phyloP scores from a whole-genome alignment of 805 yeast genomes.

The Kazachstania martiniae region DNA sequence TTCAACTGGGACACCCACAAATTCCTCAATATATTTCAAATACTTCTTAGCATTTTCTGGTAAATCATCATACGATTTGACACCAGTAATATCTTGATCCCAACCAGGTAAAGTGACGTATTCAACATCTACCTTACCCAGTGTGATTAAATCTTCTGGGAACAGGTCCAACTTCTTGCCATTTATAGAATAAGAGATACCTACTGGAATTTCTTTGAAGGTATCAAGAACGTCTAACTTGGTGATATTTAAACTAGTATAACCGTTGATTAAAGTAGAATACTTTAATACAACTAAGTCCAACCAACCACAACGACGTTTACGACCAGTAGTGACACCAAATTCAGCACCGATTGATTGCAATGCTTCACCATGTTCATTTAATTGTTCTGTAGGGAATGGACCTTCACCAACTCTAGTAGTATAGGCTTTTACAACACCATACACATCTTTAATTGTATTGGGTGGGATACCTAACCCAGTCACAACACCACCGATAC shows the following conservation, averaged over 20 bases:
- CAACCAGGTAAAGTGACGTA: constrained; percentile 92
- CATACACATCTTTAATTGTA: constrained; percentile 68
- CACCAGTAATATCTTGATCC: constrained; percentile 70
- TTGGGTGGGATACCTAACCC: constrained; percentile 96
- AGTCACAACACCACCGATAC: constrained; percentile 95
- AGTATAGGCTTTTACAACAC: constrained; percentile 97
- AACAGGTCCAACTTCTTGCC: constrained; percentile 68
- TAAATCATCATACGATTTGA: constrained; percentile 60
- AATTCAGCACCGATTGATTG: constrained; percentile 90
- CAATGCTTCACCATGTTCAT: constrained; percentile 72
- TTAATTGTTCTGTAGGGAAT: constrained; percentile 95
- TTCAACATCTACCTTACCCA: constrained; percentile 86
- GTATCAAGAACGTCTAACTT: constrained; percentile 91
- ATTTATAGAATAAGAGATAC: constrained; percentile 67
- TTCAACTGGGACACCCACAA: constrained; percentile 69
- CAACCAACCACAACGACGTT: constrained; percentile 99
- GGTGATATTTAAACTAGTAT: constrained; percentile 88
- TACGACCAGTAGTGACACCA: constrained; percentile 98
- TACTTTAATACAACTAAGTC: constrained; percentile 91
- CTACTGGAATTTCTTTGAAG: constrained; percentile 81
- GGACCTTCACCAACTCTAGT: constrained; percentile 99
- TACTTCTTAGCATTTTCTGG: constrained; percentile 84
- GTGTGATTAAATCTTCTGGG: constrained; percentile 82
- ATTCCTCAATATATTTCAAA: constrained; percentile 77
- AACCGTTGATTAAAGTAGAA: constrained; percentile 86